These are phyloP conservation scores for Pouteria glomerata DNA, from an alignment of 148 eudicot genomes.

Conservation along the genomic window DNA sequence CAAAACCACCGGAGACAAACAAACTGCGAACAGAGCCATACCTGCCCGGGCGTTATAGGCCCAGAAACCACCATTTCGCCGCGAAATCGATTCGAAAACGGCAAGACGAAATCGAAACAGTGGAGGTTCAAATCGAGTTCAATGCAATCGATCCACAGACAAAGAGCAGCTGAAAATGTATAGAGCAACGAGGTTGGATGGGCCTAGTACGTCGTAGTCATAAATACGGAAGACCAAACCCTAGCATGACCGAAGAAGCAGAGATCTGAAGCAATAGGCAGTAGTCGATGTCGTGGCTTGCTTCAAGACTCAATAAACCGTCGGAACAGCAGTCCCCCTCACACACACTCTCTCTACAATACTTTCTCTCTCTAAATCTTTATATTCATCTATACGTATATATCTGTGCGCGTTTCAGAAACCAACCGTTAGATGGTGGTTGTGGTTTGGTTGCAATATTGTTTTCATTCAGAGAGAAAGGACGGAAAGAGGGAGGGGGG, in stretches of 20 bases:
- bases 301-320: slow-evolving; percentile 35
- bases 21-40: slow-evolving; percentile 6
- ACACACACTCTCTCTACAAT: background rate
- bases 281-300: slow-evolving; percentile 24
- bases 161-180: background rate
- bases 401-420: slow-evolving; percentile 1
- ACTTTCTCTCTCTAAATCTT: background rate
- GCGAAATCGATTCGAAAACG: background rate
- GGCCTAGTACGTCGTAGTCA: slow-evolving; percentile 13
- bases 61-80: slow-evolving; percentile 40
- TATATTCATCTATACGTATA: background rate
- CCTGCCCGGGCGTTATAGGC: slow-evolving; percentile 57
- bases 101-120: background rate
- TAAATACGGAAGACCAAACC: slow-evolving; percentile 20
- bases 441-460: slow-evolving; percentile 17
- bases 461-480: background rate
- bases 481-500: background rate
- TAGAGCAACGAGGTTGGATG: background rate
- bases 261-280: slow-evolving; percentile 28
- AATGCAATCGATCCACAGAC: background rate
- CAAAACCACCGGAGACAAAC: background rate
- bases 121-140: background rate
- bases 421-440: slow-evolving; percentile 8
- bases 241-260: slow-evolving; percentile 10
- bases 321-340: slow-evolving; percentile 27